Evolutionary conservation across 805 yeast genomes (phyloP), one percentile per base, ranked within the genome.

Genomic region (Zygosaccharomyces pseudorouxii): DNA sequence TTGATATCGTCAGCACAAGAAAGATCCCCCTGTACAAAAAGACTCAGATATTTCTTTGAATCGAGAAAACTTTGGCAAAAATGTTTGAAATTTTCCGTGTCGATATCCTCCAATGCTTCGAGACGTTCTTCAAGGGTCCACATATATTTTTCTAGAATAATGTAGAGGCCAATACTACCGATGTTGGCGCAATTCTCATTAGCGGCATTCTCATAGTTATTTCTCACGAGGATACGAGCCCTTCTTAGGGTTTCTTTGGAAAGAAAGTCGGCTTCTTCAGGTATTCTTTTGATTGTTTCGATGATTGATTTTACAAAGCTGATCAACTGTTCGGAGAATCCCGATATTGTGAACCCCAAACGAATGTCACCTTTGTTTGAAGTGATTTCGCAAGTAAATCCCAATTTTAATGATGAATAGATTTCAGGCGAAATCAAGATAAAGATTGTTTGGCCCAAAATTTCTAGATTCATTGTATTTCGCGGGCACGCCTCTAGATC

Each of bases 121-220:
- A 78, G 54, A 54, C 89, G 68, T 28, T 78, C 79, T 22, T 80
- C 78, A 2, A 82, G 52, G 1, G 74, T 58, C 79, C 82, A 80
- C 27, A 78, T 69, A 40, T 74, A 66, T 49, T 78, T 78, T 52
- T 86, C 95, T 30, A 84, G 54, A 0, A 77, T 67, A 14, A 78
- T 72, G 38, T 77, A 59, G 0, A 79, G 58, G 0, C 82, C 83
- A 9, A 80, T 65, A 3, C 78, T 65, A 0, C 81, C 78, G 41
- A 77, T 60, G 12, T 71, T 67, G 2, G 79, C 64, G 1, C 86
- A 77, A 39, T 72, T 72, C 2, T 72, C 68, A 5, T 70, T 64
- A 1, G 64, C 58, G 6, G 82, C 64, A 3, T 65, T 65, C 28
- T 71, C 72, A 59, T 79, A 82, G 29, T 75, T 71, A 18, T 68